phyloP scores from a whole-genome alignment of 441 rosid species.

The Rhodomyrtus psidioides region DNA sequence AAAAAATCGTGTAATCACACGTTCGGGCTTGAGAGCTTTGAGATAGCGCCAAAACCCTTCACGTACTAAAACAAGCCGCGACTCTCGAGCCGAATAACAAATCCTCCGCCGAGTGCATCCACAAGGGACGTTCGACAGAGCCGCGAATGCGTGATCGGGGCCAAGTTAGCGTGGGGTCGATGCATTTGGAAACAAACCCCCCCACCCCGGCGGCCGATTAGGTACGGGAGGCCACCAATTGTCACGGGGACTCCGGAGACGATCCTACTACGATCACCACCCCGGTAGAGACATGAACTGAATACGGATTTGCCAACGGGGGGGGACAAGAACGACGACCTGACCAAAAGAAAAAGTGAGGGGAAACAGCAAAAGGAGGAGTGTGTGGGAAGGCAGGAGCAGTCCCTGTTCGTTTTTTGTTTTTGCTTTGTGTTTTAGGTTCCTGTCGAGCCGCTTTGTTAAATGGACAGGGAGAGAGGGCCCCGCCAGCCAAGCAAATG shows the following conservation, averaged over 20 bases:
- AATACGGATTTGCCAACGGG: background rate
- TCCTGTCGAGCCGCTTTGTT: background rate
- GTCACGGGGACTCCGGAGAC: background rate
- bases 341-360: background rate
- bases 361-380: background rate
- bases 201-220: too few relatives aligned
- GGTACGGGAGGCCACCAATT: background rate
- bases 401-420: background rate
- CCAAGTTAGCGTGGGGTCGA: background rate
- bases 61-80: background rate
- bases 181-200: too few relatives aligned
- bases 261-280: background rate
- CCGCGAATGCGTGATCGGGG: background rate
- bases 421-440: background rate
- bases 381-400: background rate
- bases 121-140: background rate
- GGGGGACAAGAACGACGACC: background rate
- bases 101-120: background rate
- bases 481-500: background rate
- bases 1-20: too few relatives aligned
- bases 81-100: background rate
- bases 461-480: background rate
- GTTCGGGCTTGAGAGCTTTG: background rate
- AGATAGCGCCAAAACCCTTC: background rate
- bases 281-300: background rate